A percentile compares a stretch with the other conserved stretches of the same genome.
phyloP scores from a whole-genome alignment of 768 basidiomycete genomes.

The Mycena pura region DNA sequence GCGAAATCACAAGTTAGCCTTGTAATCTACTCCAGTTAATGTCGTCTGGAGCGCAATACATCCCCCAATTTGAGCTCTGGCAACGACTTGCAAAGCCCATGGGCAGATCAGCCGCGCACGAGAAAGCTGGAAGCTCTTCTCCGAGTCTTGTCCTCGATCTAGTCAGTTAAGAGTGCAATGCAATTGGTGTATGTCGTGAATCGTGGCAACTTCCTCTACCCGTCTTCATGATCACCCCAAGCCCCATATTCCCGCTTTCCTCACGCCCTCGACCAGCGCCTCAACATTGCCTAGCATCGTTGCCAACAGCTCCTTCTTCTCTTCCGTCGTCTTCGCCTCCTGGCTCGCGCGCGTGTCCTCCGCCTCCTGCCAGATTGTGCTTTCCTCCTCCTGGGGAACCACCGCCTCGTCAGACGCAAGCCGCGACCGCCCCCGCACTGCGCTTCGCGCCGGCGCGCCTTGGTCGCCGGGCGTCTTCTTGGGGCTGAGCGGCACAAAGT shows the following conservation, averaged over 20 bases:
- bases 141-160: too few species aligned
- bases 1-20: too few species aligned
- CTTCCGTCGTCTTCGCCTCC: constrained; percentile 66
- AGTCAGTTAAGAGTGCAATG: too few species aligned
- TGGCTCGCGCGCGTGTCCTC: constrained; percentile 19
- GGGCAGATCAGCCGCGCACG: too few species aligned
- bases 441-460: constrained; percentile 13
- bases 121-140: too few species aligned
- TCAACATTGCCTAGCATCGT: constrained; percentile 92
- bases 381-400: constrained; percentile 4
- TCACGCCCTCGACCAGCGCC: constrained; percentile 85
- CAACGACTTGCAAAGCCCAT: too few species aligned
- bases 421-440: constrained; percentile 13
- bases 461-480: constrained; percentile 47
- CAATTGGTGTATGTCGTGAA: too few species aligned
- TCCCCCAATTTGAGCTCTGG: too few species aligned
- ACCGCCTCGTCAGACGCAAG: constrained; percentile 5
- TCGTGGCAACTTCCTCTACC: too few species aligned
- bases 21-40: too few species aligned
- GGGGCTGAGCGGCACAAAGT: constrained; percentile 77
- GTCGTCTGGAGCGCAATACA: too few species aligned
- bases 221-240: too few species aligned
- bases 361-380: not conserved
- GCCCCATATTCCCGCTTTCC: constrained; percentile 89
- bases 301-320: constrained; percentile 83